Base-by-base conservation (phyloP, 208 protist species). In the Trypanosoma mega region DNA sequence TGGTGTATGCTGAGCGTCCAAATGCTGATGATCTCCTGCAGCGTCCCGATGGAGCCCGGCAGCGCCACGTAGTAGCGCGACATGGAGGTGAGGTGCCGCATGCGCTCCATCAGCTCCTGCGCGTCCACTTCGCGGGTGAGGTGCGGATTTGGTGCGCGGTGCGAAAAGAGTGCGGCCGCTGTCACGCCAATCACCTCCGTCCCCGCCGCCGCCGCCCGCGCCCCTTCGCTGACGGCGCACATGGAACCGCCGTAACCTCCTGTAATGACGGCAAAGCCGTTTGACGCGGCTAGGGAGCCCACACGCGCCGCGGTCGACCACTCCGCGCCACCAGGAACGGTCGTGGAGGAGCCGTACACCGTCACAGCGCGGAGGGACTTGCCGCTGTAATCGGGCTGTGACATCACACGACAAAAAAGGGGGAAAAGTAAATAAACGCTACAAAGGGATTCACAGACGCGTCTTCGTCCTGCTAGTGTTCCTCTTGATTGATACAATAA, bases 241-340 rank as follows among this genome's bases (percentile, higher is more conserved):
- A 92, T 92, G 12, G 81, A 87, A 1, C 81, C 85, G 34, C 81
- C 65, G 64, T 92, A 92, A 45, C 85, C 81, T 30, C 81, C 81
- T 6, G 73, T 89, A 33, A 85, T 45, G 39, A 89, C 74, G 23
- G 72, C 67, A 52, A 85, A 87, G 41, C 76, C 76, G 50, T 65
- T 31, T 31, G 52, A 39, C 16, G 76, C 85, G 33, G 60, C 61
- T 8, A 87, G 70, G 12, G 48, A 52, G 36, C 85, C 85, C 21
- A 86, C 24, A 21, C 45, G 39, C 72, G 78, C 72, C 7, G 85
- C 85, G 49, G 78, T 48, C 23, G 56, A 33, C 78, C 80, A 92
- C 56, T 56, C 62, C 7, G 72, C 59, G 21, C 68, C 82, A 34
- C 21, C 61, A 3, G 51, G 68, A 61, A 57, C 58, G 44, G 85